phyloP scores from a whole-genome alignment of 139 green algal species.

The Micractinium sp. region DNA sequence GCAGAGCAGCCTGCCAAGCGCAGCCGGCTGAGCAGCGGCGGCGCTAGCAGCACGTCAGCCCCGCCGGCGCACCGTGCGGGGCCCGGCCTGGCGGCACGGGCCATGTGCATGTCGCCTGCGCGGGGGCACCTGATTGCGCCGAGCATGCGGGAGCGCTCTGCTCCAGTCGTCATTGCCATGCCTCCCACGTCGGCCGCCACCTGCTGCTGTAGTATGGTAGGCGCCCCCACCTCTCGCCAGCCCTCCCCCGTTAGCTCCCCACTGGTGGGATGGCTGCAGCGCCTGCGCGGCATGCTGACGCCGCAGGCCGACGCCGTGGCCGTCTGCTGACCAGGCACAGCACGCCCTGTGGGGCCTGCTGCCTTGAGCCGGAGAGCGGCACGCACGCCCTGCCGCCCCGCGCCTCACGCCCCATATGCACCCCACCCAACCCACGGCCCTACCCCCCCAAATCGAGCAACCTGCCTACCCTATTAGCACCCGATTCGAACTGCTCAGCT shows the following conservation, averaged over 20 bases:
- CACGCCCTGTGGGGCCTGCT: too few species aligned
- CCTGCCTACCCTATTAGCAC: too few species aligned
- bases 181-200: not conserved
- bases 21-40: not conserved
- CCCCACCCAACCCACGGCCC: not conserved
- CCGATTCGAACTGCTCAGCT: too few species aligned
- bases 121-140: not conserved
- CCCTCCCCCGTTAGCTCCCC: not conserved
- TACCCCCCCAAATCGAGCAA: too few species aligned
- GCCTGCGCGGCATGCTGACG: slow-evolving; percentile 3
- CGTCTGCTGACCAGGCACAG: not conserved
- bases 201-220: not conserved
- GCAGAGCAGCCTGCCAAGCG: not conserved
- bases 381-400: too few species aligned
- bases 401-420: not conserved
- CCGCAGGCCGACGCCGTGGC: not conserved
- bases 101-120: not conserved
- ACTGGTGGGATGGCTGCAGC: not conserved
- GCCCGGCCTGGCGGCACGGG: not conserved
- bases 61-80: not conserved
- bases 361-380: not conserved
- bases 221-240: not conserved
- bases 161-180: not conserved
- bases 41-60: not conserved
- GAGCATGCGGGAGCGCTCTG: not conserved